Percentiles rank a stretch among this genome's conserved stretches.
Evolutionary conservation across 192 early-diverging fungal species (phyloP).

Genomic region (Backusella psychrophila): DNA sequence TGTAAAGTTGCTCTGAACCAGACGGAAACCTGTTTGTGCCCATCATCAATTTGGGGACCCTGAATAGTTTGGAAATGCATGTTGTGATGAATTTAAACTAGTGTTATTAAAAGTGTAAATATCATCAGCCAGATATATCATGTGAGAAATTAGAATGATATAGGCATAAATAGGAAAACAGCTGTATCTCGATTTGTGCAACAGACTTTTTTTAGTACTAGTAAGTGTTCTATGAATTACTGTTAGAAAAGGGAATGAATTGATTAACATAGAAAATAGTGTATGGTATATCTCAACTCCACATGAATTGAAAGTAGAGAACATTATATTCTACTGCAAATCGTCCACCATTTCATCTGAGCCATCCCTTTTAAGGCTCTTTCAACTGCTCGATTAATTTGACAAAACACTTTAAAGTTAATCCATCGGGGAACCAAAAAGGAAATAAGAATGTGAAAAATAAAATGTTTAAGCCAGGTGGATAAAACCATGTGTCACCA

Average conservation of each 20-base stretch:
- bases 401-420: neutral
- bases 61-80: no score
- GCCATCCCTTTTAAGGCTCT: neutral
- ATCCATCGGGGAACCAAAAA: neutral
- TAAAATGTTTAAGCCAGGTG: neutral
- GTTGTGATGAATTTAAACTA: no score
- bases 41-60: no score
- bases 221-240: neutral
- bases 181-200: neutral
- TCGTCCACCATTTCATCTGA: neutral
- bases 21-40: no score
- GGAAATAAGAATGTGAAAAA: neutral
- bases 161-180: neutral
- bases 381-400: neutral
- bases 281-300: neutral
- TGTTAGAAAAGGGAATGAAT: no score
- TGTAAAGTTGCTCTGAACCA: no score
- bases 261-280: no score
- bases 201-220: neutral
- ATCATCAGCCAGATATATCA: no score
- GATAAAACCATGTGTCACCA: neutral
- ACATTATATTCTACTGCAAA: neutral
- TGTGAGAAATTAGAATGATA: neutral
- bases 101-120: no score
- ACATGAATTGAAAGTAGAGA: neutral